Percentiles rank a stretch among this genome's conserved stretches.
These are phyloP conservation scores for Cylindrotheca closterium DNA, from an alignment of 108 stramenopile genomes.

Conservation along the genomic window DNA sequence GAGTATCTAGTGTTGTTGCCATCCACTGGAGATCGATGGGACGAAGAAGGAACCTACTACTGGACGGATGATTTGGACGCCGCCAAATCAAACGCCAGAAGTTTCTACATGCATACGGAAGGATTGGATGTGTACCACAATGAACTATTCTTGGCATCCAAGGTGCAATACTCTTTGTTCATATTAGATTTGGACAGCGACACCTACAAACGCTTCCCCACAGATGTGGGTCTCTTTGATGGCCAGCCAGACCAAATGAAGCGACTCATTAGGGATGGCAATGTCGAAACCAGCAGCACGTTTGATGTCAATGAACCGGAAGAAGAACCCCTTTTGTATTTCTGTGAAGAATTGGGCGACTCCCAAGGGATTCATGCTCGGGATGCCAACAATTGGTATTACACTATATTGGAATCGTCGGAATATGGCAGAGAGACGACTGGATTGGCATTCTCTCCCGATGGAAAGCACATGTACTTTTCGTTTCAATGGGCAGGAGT, in stretches of 20 bases:
- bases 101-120: conserved; percentile 36
- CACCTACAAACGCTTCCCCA: conserved; percentile 23
- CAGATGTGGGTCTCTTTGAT: conserved; percentile 44
- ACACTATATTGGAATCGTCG: conserved; percentile 34
- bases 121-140: conserved; percentile 35
- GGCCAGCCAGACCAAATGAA: conserved; percentile 56
- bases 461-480: conserved; percentile 62
- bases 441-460: conserved; percentile 60
- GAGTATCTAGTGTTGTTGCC: conserved; percentile 39
- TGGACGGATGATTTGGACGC: conserved; percentile 28
- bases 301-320: too few species aligned
- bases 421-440: conserved; percentile 40
- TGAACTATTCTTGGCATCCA: conserved; percentile 37
- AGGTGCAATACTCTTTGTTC: conserved; percentile 25
- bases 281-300: too few species aligned
- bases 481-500: conserved; percentile 40
- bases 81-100: conserved; percentile 25
- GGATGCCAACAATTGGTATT: conserved; percentile 26
- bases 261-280: conserved; percentile 28
- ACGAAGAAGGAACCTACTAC: conserved; percentile 31
- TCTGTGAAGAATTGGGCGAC: conserved; percentile 46
- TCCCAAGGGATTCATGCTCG: conserved; percentile 42
- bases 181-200: conserved; percentile 33
- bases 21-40: conserved; percentile 6
- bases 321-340: conserved; percentile 51